These are phyloP conservation scores for Pseudocercospora crystallina DNA, from an alignment of 2,329 filamentous ascomycete species.

Conservation along the genomic window DNA sequence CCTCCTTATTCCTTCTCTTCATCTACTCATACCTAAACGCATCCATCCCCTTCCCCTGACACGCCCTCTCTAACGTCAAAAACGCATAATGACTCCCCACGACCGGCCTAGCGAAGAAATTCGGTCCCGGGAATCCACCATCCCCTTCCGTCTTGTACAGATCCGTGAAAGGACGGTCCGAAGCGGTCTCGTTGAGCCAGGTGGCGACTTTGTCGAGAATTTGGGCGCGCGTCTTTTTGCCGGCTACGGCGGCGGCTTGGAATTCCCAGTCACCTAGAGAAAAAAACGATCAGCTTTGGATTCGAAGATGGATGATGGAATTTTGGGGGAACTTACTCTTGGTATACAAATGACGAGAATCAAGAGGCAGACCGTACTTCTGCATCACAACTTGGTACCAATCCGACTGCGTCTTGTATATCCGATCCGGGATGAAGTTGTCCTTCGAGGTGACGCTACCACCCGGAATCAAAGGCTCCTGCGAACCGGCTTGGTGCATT, in stretches of 20 bases:
- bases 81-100: conserved; percentile 85
- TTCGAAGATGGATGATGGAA: too few relatives aligned
- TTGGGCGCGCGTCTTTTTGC: conserved; percentile 64
- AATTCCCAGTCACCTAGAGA: conserved; percentile 72
- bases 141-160: conserved; percentile 77
- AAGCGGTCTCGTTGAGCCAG: conserved; percentile 83
- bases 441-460: conserved; percentile 3
- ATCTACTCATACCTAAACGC: conserved; percentile 18
- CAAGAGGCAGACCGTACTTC: conserved; percentile 77
- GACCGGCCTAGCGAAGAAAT: conserved; percentile 80
- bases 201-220: conserved; percentile 72
- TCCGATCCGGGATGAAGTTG: conserved; percentile 66
- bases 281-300: too few relatives aligned
- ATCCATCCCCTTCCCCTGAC: conserved; percentile 39
- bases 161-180: conserved; percentile 75
- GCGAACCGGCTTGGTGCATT: conserved; percentile 7
- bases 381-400: conserved; percentile 81
- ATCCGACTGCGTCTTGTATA: conserved; percentile 76
- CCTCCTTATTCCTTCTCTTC: too few relatives aligned
- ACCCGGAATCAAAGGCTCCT: conserved; percentile 20
- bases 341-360: conserved; percentile 78
- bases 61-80: conserved; percentile 76
- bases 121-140: conserved; percentile 70
- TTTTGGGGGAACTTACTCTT: conserved; percentile 46
- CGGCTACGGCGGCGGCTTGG: conserved; percentile 78